phyloP scores from a whole-genome alignment of 148 eudicot species.

The Pharnaceum exiguum region DNA sequence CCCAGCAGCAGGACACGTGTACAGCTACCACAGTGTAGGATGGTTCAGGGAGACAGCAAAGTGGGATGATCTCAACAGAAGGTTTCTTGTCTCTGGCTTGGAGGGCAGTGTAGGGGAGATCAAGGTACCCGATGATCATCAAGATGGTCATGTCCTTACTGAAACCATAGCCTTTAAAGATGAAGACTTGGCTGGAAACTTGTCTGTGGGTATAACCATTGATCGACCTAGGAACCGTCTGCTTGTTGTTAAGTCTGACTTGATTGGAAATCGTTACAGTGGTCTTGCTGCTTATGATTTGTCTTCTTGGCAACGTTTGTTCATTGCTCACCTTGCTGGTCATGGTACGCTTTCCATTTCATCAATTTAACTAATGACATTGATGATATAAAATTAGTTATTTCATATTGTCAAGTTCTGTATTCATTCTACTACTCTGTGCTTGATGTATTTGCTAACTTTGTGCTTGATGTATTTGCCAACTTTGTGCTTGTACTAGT shows the following conservation, averaged over 20 bases:
- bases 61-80: constrained; percentile 66
- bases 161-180: constrained; percentile 51
- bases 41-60: constrained; percentile 64
- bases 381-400: neutral
- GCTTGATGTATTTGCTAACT: neutral
- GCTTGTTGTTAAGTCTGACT: constrained; percentile 56
- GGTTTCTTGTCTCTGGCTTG: constrained; percentile 71
- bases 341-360: constrained; percentile 34
- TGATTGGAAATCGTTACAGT: constrained; percentile 53
- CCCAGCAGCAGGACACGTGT: constrained; percentile 43
- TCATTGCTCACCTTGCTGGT: constrained; percentile 57
- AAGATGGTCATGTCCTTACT: constrained; percentile 14
- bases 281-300: constrained; percentile 84
- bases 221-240: constrained; percentile 63
- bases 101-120: constrained; percentile 71
- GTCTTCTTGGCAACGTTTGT: constrained; percentile 58
- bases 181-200: constrained; percentile 54
- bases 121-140: constrained; percentile 24
- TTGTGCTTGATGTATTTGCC: too few species aligned
- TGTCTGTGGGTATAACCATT: constrained; percentile 49
- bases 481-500: too few species aligned
- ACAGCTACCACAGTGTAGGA: constrained; percentile 63
- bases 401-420: neutral
- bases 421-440: neutral
- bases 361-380: neutral